These are phyloP conservation scores for Lithospermum erythrorhizon DNA, from an alignment of 257 asterid genomes.

Conservation along the genomic window DNA sequence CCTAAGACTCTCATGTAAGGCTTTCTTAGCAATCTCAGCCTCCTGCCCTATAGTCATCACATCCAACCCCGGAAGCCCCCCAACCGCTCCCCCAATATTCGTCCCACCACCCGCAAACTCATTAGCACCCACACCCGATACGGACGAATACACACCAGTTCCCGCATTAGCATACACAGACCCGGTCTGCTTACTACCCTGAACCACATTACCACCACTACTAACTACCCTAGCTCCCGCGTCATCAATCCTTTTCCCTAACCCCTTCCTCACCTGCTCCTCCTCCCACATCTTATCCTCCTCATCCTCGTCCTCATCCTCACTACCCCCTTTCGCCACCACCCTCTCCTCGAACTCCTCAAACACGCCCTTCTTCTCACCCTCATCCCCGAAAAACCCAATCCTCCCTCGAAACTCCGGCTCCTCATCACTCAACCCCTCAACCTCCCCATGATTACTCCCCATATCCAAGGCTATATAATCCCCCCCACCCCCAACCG, in stretches of 20 bases:
- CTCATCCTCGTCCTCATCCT: conserved; percentile 59
- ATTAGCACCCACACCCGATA: conserved; percentile 21
- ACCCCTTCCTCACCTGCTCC: conserved; percentile 89
- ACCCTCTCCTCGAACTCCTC: conserved; percentile 65
- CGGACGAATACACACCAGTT: conserved; percentile 30
- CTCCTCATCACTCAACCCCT: conserved; percentile 96
- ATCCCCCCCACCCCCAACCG: conserved; percentile 59
- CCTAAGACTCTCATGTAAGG: conserved; percentile 49
- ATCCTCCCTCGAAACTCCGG: conserved; percentile 82
- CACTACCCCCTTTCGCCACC: conserved; percentile 14
- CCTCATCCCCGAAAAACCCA: conserved; percentile 58
- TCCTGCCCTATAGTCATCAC: conserved; percentile 57
- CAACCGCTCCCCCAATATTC: conserved; percentile 42
- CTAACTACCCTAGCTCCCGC: conserved; percentile 42
- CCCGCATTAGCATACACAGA: conserved; percentile 25
- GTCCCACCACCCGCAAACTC: conserved; percentile 21
- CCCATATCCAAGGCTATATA: conserved; percentile 83
- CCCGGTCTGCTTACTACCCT: conserved; percentile 23
- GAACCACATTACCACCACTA: conserved; percentile 21
- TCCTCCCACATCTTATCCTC: conserved; percentile 97
- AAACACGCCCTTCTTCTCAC: conserved; percentile 72
- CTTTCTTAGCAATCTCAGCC: conserved; percentile 74
- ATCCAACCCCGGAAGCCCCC: conserved; percentile 35
- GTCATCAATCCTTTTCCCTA: conserved; percentile 84
- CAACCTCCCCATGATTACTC: conserved; percentile 92